A percentile compares a stretch with the other conserved stretches of the same genome.
Conservation (phyloP, 1,284 basidiomycete species). For the Boletellus sp. region DNA sequence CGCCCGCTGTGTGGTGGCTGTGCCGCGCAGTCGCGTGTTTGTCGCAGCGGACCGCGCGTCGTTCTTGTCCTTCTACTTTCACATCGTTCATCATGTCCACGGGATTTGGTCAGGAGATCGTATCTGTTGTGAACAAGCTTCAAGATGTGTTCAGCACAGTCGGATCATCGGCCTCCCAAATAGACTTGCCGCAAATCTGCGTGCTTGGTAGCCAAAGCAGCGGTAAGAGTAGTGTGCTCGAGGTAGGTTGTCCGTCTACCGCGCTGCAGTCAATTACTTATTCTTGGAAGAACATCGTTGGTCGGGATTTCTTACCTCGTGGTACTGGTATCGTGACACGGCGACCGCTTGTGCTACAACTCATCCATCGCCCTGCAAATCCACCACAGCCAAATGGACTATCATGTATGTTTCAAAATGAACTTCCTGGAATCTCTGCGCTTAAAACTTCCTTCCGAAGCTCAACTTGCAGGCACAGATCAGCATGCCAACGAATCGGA, state of each 20-base stretch:
- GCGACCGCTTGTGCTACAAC: slow-evolving; percentile 91
- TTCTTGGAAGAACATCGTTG: slow-evolving; percentile 85
- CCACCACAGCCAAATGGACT: slow-evolving; percentile 47
- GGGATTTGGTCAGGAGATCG: slow-evolving; percentile 75
- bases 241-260: slow-evolving; percentile 46
- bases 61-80: slow-evolving; percentile 17
- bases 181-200: slow-evolving; percentile 86
- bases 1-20: slow-evolving; percentile 21
- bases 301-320: slow-evolving; percentile 94
- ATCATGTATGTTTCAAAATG: slow-evolving; percentile 30
- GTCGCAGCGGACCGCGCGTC: slow-evolving; percentile 3
- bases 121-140: slow-evolving; percentile 75
- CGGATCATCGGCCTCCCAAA: slow-evolving; percentile 66
- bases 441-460: slow-evolving; percentile 25
- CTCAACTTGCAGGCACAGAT: slow-evolving; percentile 50
- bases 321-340: slow-evolving; percentile 97
- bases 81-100: slow-evolving; percentile 45
- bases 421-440: slow-evolving; percentile 2
- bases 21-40: slow-evolving; percentile 31
- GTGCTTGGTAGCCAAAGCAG: slow-evolving; percentile 84
- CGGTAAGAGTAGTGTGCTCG: slow-evolving; percentile 83
- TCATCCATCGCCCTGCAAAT: slow-evolving; percentile 78
- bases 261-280: slow-evolving; percentile 1
- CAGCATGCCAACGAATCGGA: slow-evolving; percentile 84
- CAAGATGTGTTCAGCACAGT: slow-evolving; percentile 85